Base-by-base conservation (phyloP, 2,329 filamentous ascomycete species). In the Botryosphaeria dothidea region DNA sequence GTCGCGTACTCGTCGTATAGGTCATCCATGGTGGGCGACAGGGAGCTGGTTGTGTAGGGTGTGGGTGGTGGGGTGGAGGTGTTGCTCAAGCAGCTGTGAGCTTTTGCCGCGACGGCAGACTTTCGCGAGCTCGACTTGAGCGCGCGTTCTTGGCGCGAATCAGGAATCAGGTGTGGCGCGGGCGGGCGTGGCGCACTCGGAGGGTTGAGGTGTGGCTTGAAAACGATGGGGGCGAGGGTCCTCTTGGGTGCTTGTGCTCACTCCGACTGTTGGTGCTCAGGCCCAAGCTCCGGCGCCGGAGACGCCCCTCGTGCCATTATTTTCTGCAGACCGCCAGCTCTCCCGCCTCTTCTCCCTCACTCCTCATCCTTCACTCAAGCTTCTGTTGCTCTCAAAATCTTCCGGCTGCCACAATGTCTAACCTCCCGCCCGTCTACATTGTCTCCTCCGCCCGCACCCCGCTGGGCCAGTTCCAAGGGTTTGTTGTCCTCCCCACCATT, bases 391-490 rank as follows among this genome's bases (percentile, higher is more conserved):
- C 54, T 38, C 46, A n/a, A 36, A 27, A n/a, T 19, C 6, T 21
- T n/a, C 43, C 27, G 43, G 21, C 46, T 31, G 21, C 29, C 63
- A 66, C 11, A 27, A 96, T 96, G 92, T 85, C 92, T 77, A 87
- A 87, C 71, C 86, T 93, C 69, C 90, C 92, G 70, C 86, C 93
- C 66, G 94, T 99, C 70, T 99, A 99, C 83, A 97, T 99, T 75
- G 93, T 97, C 76, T 95, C 95, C 66, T 90, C 89, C 69, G 92
- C 88, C 74, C 88, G 93, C 81, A 99, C 95, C 69, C 95, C 95
- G 62, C 86, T 97, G 70, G 95, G 95, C 74, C 93, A 92, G 70
- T 99, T 99, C 82, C 87, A 97, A 75, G 95, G 95, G 92, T 96
- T 81, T 79, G 85, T 74, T 69, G 65, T 65, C 51, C 13, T 49